Conservation (phyloP, 495 filamentous ascomycete species). For the Parathielavia hyrcaniae region DNA sequence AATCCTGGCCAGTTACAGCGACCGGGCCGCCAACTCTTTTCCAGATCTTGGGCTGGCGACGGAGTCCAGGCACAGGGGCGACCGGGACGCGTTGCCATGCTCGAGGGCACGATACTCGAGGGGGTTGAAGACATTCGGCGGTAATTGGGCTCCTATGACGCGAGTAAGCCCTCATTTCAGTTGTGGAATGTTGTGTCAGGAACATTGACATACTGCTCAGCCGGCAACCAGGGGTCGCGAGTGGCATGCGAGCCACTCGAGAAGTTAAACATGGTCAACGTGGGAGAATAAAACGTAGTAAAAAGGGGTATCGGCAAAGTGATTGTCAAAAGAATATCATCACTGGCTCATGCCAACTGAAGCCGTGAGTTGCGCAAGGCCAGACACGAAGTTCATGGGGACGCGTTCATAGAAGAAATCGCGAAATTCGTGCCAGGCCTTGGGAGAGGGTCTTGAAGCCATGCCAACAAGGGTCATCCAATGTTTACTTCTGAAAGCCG, state of each 20-base stretch:
- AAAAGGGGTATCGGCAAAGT: conserved; percentile 4
- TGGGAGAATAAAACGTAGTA: neutral
- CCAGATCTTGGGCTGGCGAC: conserved; percentile 29
- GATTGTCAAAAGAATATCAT: neutral
- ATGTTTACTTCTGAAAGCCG: conserved; percentile 31
- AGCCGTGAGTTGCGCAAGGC: neutral
- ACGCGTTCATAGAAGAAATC: conserved; percentile 17
- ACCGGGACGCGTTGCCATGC: conserved; percentile 33
- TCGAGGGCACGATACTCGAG: conserved; percentile 17
- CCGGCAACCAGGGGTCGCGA: neutral
- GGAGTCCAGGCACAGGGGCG: conserved; percentile 11
- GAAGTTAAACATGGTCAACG: conserved; percentile 11
- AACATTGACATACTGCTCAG: conserved; percentile 9
- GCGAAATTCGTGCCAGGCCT: conserved; percentile 14
- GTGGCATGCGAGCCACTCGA: neutral
- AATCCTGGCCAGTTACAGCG: neutral
- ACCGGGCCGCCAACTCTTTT: conserved; percentile 28
- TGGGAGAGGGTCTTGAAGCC: conserved; percentile 1
- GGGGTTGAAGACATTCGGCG: conserved; percentile 23
- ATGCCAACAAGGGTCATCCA: conserved; percentile 5
- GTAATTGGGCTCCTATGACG: conserved; percentile 20
- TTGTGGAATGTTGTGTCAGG: neutral
- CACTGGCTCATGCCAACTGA: conserved; percentile 9
- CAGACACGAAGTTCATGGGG: neutral
- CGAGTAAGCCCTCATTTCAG: conserved; percentile 11